phyloP scores from a whole-genome alignment of 2,329 filamentous ascomycete genomes.

The Chaetomiaceae sp. region DNA sequence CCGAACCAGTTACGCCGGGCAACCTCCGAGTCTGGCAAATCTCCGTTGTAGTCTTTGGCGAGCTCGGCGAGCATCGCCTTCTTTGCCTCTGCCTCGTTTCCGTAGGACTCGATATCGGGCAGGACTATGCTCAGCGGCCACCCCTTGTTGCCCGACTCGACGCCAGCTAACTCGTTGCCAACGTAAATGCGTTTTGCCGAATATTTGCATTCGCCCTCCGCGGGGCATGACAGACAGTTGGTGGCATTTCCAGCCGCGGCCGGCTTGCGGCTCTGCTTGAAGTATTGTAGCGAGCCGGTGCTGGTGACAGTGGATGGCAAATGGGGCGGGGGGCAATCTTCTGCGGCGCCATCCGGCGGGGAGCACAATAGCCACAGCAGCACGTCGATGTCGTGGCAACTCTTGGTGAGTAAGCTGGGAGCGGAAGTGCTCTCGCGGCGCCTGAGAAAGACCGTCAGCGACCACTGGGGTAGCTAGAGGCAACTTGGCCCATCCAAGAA shows the following conservation, averaged over 20 bases:
- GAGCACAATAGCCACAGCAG: slow-evolving; percentile 86
- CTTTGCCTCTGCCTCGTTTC: slow-evolving; percentile 45
- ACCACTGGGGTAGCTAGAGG: no score
- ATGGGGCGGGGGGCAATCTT: slow-evolving; percentile 50
- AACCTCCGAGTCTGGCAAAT: slow-evolving; percentile 43
- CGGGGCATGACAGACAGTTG: slow-evolving; percentile 79
- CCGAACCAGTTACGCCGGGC: slow-evolving; percentile 71
- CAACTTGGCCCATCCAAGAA: no score
- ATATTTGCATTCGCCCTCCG: slow-evolving; percentile 73
- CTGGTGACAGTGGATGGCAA: slow-evolving; percentile 73
- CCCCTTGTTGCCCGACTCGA: slow-evolving; percentile 60
- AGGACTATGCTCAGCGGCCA: slow-evolving; percentile 92
- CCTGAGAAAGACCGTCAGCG: slow-evolving; percentile 32
- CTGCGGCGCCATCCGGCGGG: slow-evolving; percentile 46
- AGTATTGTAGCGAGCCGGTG: slow-evolving; percentile 71
- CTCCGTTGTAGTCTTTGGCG: slow-evolving; percentile 49
- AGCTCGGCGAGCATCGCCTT: slow-evolving; percentile 35
- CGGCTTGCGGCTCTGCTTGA: slow-evolving; percentile 72
- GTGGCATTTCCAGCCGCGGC: slow-evolving; percentile 67
- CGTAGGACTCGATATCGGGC: slow-evolving; percentile 78
- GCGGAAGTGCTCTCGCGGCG: slow-evolving; percentile 71
- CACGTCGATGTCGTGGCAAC: slow-evolving; percentile 93
- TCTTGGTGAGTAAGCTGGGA: slow-evolving; percentile 85
- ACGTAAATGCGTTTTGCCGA: slow-evolving; percentile 81
- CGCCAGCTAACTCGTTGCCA: slow-evolving; percentile 53